phyloP scores from a whole-genome alignment of 2,329 filamentous ascomycete genomes.

The Paraphaeosphaeria minitans region DNA sequence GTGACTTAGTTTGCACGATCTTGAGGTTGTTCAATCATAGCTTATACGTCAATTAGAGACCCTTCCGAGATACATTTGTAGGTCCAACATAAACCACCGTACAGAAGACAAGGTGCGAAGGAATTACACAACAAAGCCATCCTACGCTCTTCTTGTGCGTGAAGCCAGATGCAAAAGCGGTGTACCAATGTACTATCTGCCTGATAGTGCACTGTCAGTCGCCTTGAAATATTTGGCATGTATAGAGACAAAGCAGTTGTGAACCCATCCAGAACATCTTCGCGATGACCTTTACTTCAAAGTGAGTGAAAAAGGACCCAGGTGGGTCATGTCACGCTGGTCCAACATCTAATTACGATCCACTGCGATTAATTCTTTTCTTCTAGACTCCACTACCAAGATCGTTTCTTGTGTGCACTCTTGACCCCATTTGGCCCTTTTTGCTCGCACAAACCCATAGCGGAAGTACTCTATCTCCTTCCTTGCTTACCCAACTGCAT shows the following conservation, averaged over 20 bases:
- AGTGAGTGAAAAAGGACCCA: neutral
- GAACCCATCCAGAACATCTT: too few species aligned
- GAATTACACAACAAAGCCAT: too few species aligned
- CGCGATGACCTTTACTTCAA: neutral
- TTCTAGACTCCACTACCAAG: neutral
- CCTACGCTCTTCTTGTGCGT: too few species aligned
- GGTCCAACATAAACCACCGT: too few species aligned
- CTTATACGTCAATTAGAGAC: too few species aligned
- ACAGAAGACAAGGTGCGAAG: too few species aligned
- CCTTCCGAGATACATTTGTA: too few species aligned
- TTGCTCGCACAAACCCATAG: neutral
- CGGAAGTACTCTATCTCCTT: neutral
- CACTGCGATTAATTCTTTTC: neutral
- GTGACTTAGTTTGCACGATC: neutral
- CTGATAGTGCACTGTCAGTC: neutral
- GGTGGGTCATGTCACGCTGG: neutral
- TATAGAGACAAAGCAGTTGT: neutral
- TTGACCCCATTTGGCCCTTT: neutral
- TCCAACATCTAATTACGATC: neutral
- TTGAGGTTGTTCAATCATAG: neutral
- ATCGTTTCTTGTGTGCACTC: neutral
- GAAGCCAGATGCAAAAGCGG: too few species aligned
- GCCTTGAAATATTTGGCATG: neutral
- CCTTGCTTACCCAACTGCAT: neutral
- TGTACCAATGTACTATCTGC: neutral